Conservation (phyloP, 306 rosid species). For the Rosa chinensis region DNA sequence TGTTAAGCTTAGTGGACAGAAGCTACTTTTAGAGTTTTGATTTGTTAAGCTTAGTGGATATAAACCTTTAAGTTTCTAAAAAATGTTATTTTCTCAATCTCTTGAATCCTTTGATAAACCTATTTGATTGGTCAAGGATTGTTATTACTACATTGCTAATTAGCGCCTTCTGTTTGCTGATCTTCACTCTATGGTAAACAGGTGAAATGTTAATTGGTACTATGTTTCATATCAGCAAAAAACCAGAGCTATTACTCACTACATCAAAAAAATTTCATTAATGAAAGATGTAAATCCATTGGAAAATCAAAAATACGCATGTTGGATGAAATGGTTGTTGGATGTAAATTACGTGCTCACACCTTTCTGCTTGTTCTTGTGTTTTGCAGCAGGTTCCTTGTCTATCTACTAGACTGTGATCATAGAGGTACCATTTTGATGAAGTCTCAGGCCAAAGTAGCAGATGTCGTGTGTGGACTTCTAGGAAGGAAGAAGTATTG, state of each 20-base stretch:
- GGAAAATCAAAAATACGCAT: too few species aligned
- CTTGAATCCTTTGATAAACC: background rate
- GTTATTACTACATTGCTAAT: background rate
- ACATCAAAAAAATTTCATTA: too few species aligned
- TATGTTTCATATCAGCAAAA: background rate
- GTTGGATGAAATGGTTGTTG: too few species aligned
- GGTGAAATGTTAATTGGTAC: slow-evolving; percentile 12
- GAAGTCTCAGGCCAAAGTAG: background rate
- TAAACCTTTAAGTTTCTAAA: background rate
- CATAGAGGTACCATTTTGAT: background rate
- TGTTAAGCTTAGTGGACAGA: background rate
- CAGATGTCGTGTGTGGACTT: background rate
- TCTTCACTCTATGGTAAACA: background rate
- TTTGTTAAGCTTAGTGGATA: background rate
- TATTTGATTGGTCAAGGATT: background rate
- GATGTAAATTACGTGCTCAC: background rate
- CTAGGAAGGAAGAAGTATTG: background rate
- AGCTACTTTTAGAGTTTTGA: background rate
- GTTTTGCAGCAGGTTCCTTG: slow-evolving; percentile 63
- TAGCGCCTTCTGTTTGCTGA: background rate
- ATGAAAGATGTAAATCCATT: too few species aligned
- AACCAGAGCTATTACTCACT: too few species aligned
- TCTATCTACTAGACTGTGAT: slow-evolving; percentile 19
- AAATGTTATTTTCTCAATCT: background rate
- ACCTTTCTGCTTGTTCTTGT: background rate